phyloP scores from a whole-genome alignment of 306 rosid genomes.

The Cucumis sativus region Cucumber_9930_V3 NC_026656.2:2816501-2817000 shows the following conservation, averaged over 20 bases:
- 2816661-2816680: not conserved
- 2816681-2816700: not conserved
- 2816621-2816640: conserved; percentile 25
- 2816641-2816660: conserved; percentile 30
- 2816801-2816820: conserved; percentile 1
- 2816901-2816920: not conserved
- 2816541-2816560: conserved; percentile 16
- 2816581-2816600: conserved; percentile 17
- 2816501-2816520: not conserved
- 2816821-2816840: not conserved
- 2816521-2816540: not conserved
- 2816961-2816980: not conserved
- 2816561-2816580: conserved; percentile 19
- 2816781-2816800: not conserved
- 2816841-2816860: not conserved
- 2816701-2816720: not conserved
- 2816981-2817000: not conserved
- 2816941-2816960: not conserved
- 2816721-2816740: not conserved
- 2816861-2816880: not conserved
- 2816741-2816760: not conserved
- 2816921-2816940: not conserved
- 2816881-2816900: not conserved
- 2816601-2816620: conserved; percentile 25
- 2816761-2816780: not conserved